These are phyloP conservation scores for Cryphonectria parasitica DNA, from an alignment of 2,329 filamentous ascomycete genomes.

Conservation along the genomic window DNA sequence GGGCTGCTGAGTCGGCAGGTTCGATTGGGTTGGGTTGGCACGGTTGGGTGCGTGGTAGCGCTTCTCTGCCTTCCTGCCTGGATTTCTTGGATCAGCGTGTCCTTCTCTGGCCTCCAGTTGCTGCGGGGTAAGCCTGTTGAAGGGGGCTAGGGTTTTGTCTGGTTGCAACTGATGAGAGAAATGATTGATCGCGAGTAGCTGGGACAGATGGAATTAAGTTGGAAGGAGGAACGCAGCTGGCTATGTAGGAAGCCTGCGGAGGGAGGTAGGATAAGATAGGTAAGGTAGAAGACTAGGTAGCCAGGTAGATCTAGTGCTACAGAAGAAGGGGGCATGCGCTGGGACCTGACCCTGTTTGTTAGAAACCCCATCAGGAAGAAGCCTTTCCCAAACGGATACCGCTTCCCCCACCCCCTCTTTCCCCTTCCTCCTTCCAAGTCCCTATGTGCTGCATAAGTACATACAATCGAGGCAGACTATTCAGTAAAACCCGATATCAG, in stretches of 20 bases:
- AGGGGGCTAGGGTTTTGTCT: not conserved
- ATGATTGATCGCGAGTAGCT: not conserved
- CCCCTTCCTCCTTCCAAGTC: too few relatives aligned
- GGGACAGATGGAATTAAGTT: not conserved
- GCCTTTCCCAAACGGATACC: not conserved
- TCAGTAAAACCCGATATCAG: not conserved
- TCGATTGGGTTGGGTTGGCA: not conserved
- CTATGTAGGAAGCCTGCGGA: not conserved
- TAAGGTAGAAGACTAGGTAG: not conserved
- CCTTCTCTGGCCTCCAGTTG: not conserved
- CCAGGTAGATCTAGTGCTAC: not conserved
- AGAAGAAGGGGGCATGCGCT: not conserved
- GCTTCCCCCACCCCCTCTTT: not conserved
- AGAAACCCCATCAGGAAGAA: not conserved
- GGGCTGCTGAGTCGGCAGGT: conserved; percentile 1
- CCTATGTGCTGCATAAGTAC: not conserved
- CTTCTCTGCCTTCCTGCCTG: not conserved
- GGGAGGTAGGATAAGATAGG: not conserved
- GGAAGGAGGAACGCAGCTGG: not conserved
- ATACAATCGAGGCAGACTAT: not conserved
- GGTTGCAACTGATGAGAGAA: not conserved
- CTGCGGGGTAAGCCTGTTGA: not conserved
- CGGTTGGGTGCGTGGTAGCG: not conserved
- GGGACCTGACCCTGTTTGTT: not conserved
- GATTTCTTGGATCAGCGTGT: not conserved